Percentiles rank a stretch among this genome's conserved stretches.
These are phyloP conservation scores for Suzukiozyma palmioleophila DNA, from an alignment of 1,139 yeast genomes.

Conservation along the genomic window DNA sequence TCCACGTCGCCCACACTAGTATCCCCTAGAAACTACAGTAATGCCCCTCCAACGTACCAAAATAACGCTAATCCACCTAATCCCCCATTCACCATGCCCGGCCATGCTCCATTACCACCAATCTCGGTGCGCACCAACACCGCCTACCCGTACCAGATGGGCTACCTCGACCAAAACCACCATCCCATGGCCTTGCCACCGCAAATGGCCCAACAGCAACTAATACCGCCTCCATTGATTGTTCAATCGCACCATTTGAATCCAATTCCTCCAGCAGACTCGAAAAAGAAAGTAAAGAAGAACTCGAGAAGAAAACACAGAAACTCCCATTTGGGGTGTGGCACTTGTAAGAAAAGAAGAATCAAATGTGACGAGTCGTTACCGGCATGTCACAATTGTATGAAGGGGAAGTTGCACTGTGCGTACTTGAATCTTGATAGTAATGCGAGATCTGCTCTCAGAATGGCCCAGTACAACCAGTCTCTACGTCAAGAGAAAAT, in stretches of 20 bases:
- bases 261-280: background rate
- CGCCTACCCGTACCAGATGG: slow-evolving; percentile 1
- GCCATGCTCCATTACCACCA: background rate
- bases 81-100: background rate
- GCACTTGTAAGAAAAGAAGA: slow-evolving; percentile 61
- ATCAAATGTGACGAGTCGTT: slow-evolving; percentile 66
- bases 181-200: background rate
- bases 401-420: slow-evolving; percentile 54
- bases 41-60: too few species aligned
- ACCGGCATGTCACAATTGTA: slow-evolving; percentile 58
- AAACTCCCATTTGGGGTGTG: slow-evolving; percentile 61
- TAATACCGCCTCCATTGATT: slow-evolving; percentile 3
- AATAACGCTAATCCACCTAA: background rate
- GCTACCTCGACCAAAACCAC: slow-evolving; percentile 5
- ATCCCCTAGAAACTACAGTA: too few species aligned
- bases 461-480: slow-evolving; percentile 50
- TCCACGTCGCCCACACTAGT: background rate
- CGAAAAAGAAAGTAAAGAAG: slow-evolving; percentile 22
- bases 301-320: slow-evolving; percentile 57
- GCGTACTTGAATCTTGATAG: slow-evolving; percentile 50
- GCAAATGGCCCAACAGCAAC: slow-evolving; percentile 1
- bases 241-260: slow-evolving; percentile 4
- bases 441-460: slow-evolving; percentile 46
- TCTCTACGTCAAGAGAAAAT: slow-evolving; percentile 31
- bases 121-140: background rate